Base-by-base conservation (phyloP, 768 basidiomycete species). In the Lactarius akahatsu region DNA sequence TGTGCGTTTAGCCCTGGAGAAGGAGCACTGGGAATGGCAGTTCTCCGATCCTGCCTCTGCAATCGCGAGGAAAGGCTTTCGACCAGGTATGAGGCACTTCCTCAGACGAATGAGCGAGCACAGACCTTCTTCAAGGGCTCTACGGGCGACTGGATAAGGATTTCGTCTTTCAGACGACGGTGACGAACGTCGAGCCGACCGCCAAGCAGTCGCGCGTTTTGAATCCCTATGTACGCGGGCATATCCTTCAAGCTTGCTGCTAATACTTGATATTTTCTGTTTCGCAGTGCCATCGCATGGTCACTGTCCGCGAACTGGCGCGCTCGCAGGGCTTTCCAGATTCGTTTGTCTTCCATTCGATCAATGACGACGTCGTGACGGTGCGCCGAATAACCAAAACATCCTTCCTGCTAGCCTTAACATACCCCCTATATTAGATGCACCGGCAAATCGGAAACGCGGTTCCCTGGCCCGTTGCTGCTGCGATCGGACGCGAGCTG, bases 291-390 rank as follows among this genome's bases (percentile, higher is more conserved):
- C 82, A 82, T 69, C 83, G 92, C 10, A 85, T 91, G 69, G 76
- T 91, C 7, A 88, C 88, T 0, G 86, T 92, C 28, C 83, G 91
- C 6, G 91, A 93, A 73, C 78, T 90, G 16, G 91, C 91, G 9
- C 79, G 92, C 50, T 88, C 89, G 0, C 92, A 94, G 77, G 91
- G 92, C 0, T 91, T 94, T 73, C 88, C 91, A 0, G 92, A 94
- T 69, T 76, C 81, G 71, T 92, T 91, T 65, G 75, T 82, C 0
- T 92, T 94, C 68, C 72, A 82, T 62, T 78, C 88, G 0, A 68
- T 79, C 8, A 76, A 80, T 16, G 71, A 84, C 47, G 84, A 81
- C 52, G 81, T 91, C 16, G 79, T 84, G 36, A 90, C 86, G 2
- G 90, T 91, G 65, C 66, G 87, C 78, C 34, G 23, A 59, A 45